Evolutionary conservation across 2,329 filamentous ascomycete genomes (phyloP).

Genomic region (Lizonia empirigonia): DNA sequence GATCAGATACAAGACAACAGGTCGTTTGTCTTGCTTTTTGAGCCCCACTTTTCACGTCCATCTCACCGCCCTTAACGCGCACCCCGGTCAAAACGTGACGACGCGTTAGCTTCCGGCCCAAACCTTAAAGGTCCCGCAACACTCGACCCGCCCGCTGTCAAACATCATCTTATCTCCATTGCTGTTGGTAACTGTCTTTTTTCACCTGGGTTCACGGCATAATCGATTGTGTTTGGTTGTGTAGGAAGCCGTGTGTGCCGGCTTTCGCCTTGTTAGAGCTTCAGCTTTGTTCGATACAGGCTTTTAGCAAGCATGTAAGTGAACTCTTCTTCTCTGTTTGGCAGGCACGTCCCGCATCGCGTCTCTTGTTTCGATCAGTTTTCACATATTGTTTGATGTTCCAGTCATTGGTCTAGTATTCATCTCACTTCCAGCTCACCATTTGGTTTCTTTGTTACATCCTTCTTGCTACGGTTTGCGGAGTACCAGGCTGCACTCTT

Average conservation of each 20-base stretch:
- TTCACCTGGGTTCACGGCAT: neutral
- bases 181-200: neutral
- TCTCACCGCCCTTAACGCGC: constrained; percentile 1
- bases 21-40: neutral
- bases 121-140: constrained; percentile 5
- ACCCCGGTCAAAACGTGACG: constrained; percentile 16
- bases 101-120: constrained; percentile 5
- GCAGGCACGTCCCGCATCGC: too few relatives aligned
- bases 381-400: neutral
- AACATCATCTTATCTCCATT: neutral
- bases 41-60: constrained; percentile 2
- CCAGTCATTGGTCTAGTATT: neutral
- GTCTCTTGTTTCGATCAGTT: neutral
- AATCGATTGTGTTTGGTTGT: neutral
- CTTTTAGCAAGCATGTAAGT: constrained; percentile 1
- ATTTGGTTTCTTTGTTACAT: neutral
- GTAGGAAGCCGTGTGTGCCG: neutral
- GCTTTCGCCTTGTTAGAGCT: neutral
- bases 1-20: neutral
- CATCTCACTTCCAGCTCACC: too few relatives aligned
- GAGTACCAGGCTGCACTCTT: neutral
- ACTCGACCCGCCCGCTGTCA: neutral
- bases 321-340: neutral
- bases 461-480: neutral
- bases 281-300: neutral